phyloP scores from a whole-genome alignment of 441 rosid genomes.

The Brassica balearica region DNA sequence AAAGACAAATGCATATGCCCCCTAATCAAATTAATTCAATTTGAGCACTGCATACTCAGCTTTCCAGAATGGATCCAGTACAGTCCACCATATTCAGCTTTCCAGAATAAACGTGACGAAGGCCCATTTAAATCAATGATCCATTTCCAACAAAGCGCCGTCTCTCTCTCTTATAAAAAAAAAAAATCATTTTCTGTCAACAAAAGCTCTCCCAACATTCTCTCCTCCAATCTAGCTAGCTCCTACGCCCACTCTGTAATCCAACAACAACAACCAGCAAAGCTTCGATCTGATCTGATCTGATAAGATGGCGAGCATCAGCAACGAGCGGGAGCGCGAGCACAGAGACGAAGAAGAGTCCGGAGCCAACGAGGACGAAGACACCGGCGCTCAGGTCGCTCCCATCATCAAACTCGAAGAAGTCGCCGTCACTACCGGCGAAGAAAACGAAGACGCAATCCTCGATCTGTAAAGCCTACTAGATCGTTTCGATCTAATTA shows the following conservation, averaged over 20 bases:
- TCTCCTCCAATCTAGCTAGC: constrained; percentile 21
- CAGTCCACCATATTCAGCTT: background rate
- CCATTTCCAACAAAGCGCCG: constrained; percentile 17
- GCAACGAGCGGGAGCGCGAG: constrained; percentile 61
- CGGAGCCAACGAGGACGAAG: constrained; percentile 79
- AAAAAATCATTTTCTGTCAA: background rate
- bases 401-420: constrained; percentile 82
- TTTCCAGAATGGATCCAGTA: background rate
- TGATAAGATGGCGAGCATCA: constrained; percentile 55
- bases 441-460: constrained; percentile 76
- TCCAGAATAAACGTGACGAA: background rate
- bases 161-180: constrained; percentile 4
- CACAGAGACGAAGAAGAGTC: constrained; percentile 69
- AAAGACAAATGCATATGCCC: background rate
- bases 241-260: background rate
- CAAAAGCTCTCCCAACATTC: background rate
- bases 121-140: background rate
- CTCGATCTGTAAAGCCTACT: constrained; percentile 62
- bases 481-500: background rate
- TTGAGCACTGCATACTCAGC: background rate
- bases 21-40: background rate
- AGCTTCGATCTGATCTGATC: constrained; percentile 31
- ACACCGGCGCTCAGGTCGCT: constrained; percentile 87
- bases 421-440: constrained; percentile 78
- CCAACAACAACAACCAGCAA: constrained; percentile 22